phyloP scores from a whole-genome alignment of 2,329 filamentous ascomycete genomes.

The Venturiaceae sp. region DNA sequence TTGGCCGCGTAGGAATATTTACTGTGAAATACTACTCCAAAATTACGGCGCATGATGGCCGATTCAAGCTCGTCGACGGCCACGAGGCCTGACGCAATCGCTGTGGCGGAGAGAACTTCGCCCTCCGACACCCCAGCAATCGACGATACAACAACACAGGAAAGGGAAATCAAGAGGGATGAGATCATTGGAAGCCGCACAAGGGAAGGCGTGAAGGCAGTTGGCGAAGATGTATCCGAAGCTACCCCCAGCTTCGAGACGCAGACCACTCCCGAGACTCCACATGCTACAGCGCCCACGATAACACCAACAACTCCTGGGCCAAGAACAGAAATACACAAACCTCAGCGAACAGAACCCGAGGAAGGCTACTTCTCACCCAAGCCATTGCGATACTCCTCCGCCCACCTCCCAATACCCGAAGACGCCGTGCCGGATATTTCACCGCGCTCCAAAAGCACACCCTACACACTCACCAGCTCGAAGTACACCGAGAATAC shows the following conservation, averaged over 20 bases:
- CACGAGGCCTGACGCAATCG: not conserved
- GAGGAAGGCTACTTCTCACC: constrained; percentile 5
- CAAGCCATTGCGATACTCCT: not conserved
- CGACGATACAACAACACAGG: not conserved
- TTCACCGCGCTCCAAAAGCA: constrained; percentile 1
- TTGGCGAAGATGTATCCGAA: not conserved
- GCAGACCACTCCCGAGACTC: not conserved
- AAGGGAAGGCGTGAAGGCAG: not conserved
- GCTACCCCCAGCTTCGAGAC: not conserved
- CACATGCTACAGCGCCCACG: not conserved
- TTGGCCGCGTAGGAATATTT: not conserved
- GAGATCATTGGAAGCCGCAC: not conserved
- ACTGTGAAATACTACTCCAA: not conserved
- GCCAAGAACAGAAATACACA: not conserved
- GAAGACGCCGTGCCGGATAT: not conserved
- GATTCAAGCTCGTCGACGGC: not conserved
- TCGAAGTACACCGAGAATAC: not conserved
- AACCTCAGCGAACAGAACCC: not conserved
- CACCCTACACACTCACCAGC: not conserved
- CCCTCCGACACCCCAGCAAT: not conserved
- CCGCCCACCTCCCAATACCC: not conserved
- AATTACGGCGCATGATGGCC: not conserved
- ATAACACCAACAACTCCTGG: not conserved
- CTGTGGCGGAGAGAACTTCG: not conserved
- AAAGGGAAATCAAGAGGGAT: not conserved